phyloP scores from a whole-genome alignment of 176 grass and related monocot genomes.

The Melocanna baccifera region DNA sequence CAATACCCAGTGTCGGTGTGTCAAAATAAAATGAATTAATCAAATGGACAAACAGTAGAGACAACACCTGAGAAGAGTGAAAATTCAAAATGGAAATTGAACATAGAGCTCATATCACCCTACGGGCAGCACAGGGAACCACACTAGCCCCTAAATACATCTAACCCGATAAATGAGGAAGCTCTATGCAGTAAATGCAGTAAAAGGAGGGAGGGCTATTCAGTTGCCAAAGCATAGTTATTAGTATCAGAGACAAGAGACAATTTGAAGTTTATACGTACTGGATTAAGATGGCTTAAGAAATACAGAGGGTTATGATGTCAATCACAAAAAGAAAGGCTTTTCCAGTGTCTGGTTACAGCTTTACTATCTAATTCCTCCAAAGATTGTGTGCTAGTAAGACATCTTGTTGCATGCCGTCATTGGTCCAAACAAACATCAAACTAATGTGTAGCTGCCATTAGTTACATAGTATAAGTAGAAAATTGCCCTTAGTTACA shows the following conservation, averaged over 20 bases:
- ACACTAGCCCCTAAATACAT: background rate
- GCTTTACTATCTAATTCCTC: background rate
- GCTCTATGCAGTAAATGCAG: background rate
- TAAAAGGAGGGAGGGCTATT: background rate
- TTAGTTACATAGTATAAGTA: background rate
- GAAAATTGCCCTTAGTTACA: background rate
- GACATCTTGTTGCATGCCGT: background rate
- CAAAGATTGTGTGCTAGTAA: background rate
- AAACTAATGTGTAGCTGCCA: background rate
- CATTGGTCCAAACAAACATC: background rate
- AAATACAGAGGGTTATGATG: background rate
- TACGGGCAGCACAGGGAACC: background rate
- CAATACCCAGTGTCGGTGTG: conserved; percentile 13
- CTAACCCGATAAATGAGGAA: background rate
- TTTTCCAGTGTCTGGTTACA: background rate
- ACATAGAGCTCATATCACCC: background rate
- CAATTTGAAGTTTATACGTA: background rate
- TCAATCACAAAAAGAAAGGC: background rate
- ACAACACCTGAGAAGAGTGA: background rate
- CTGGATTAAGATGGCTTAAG: background rate
- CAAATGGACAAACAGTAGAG: background rate
- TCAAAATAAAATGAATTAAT: conserved; percentile 23
- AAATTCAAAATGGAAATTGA: background rate
- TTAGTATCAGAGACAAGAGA: background rate
- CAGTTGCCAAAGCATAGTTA: background rate